phyloP scores from a whole-genome alignment of 1,139 yeast genomes.

The Suzukiozyma palmioleophila region DNA sequence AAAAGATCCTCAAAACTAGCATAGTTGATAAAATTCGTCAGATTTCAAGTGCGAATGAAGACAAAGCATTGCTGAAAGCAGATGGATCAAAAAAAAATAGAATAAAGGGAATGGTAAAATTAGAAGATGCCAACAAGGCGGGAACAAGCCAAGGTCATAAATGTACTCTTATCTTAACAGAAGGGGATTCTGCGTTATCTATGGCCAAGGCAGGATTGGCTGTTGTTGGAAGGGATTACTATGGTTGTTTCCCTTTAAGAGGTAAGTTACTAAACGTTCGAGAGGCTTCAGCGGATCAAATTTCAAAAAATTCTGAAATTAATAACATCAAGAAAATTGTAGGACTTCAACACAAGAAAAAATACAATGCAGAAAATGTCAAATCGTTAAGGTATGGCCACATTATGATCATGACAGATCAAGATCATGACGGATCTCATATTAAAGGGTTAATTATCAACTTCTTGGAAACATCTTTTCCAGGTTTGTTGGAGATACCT shows the following conservation, averaged over 20 bases:
- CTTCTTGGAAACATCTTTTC: conserved; percentile 89
- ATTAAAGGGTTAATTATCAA: conserved; percentile 94
- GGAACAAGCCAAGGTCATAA: conserved; percentile 91
- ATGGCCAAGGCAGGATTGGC: conserved; percentile 92
- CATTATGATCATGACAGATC: conserved; percentile 99
- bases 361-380: conserved; percentile 58
- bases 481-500: conserved; percentile 86
- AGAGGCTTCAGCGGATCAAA: conserved; percentile 93
- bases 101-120: conserved; percentile 83
- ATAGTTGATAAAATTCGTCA: conserved; percentile 78
- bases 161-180: conserved; percentile 90
- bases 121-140: conserved; percentile 95
- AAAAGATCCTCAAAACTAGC: conserved; percentile 67
- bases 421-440: conserved; percentile 99
- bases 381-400: conserved; percentile 88
- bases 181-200: conserved; percentile 95
- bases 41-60: conserved; percentile 83
- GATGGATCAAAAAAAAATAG: conserved; percentile 85
- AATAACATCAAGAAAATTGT: conserved; percentile 93
- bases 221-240: conserved; percentile 92
- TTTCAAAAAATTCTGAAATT: conserved; percentile 88
- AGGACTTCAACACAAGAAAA: conserved; percentile 91
- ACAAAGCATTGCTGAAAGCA: conserved; percentile 81
- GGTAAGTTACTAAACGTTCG: conserved; percentile 95
- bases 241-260: conserved; percentile 93